Evolutionary conservation across 164 flowering plant species (phyloP), one percentile per base, ranked within the genome.

Genomic region (Taxillus chinensis): DNA sequence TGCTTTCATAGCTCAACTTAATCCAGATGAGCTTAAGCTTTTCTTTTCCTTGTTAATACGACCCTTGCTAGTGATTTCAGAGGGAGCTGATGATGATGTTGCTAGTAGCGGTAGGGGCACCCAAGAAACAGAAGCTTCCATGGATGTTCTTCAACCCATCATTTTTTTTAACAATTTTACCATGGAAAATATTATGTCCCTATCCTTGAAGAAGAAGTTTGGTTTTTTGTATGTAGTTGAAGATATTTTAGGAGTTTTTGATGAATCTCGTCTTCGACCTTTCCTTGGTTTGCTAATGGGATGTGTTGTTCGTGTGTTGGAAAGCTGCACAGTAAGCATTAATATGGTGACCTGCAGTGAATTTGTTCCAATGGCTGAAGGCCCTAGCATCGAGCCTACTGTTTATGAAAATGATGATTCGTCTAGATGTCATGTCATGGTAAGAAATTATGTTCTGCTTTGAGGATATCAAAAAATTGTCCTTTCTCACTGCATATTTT

Each of bases 221-320:
- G 92, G 89, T 17, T 89, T 91, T 78, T 56, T 89, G 74, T 96
- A 89, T 75, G 93, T 95, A 40, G 64, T 82, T 67, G 86, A 95
- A 72, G 95, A 91, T 66, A 67, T 86, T 65, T 53, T 91, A 54
- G 81, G 70, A 56, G 84, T 83, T 74, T 95, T 91, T 78, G 95
- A 86, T 82, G 89, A 80, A 68, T 55, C 67, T 12, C 97, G 69
- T 59, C 49, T 87, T 11, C 68, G 53, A 52, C 96, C 99, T 10
- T 91, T 89, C 61, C 90, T 95, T 68, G 76, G 82, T 68, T 63
- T 85, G 4, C 53, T 95, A 66, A 77, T 88, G 86, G 86, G 87
- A 4, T 78, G 79, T 78, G 84, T 89, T 72, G 95, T 80, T 7
- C 82, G 87, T 61, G 63, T 95, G 45, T 62, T 89, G 71, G 81